Base-by-base conservation (phyloP, 495 filamentous ascomycete genomes). In the Sordaria brevicollis region DNA sequence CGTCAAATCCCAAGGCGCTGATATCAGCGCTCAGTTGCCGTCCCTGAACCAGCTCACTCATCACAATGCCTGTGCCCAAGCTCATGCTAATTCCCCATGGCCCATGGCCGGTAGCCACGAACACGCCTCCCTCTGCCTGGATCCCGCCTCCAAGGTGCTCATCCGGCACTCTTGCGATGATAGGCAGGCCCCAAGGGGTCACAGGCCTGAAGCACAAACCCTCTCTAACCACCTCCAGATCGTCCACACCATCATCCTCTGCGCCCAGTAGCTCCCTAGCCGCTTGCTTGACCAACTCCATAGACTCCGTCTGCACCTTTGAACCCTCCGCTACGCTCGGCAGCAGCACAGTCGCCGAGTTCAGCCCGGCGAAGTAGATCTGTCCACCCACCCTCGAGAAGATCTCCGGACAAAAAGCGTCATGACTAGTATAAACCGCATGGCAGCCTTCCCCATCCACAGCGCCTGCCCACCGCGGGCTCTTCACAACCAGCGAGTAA, bases 331-430 rank as follows among this genome's bases (percentile, higher is more conserved):
- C 80, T 4, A 85, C 70, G 5, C 78, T 75, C 1, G 91, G 91
- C 11, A 94, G 79, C 0, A 85, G 82, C 10, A 92, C 80, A 0
- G 74, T 75, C 0, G 82, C 74, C 10, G 80, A 85, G 75, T 95
- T 95, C 21, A 93, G 74, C 0, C 92, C 92, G 0, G 90, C 91
- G 70, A 95, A 79, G 74, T 92, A 93, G 15, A 94, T 87, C 66
- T 92, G 85, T 0, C 85, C 87, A 2, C 86, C 85, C 4, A 85
- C 70, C 6, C 92, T 83, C 4, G 87, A 87, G 77, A 93, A 93
- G 8, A 93, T 81, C 79, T 95, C 92, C 0, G 92, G 92, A 10
- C 86, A 87, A 78, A 89, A 92, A 0, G 83, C 87, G 33, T 81
- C 81, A 66, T 75, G 67, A 4, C 87, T 87, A 0, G 89, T 89